Evolutionary conservation across 805 yeast species (phyloP).

Genomic region (Jamesozyma piceae): DNA sequence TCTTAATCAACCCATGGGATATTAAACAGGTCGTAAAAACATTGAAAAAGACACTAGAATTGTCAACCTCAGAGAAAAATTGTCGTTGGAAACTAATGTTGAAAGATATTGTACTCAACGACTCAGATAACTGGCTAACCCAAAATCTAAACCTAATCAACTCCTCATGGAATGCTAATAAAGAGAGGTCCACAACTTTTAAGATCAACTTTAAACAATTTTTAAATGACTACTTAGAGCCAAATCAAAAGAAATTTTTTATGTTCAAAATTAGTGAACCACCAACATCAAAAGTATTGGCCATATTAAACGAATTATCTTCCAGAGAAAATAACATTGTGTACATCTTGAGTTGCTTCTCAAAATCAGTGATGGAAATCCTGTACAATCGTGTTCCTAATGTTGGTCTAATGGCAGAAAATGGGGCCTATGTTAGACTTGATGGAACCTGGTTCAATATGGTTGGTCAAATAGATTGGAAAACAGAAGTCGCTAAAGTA

Average conservation of each 20-base stretch:
- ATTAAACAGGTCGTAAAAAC: slow-evolving; percentile 50
- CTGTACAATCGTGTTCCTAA: slow-evolving; percentile 57
- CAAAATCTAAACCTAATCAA: slow-evolving; percentile 46
- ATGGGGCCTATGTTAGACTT: slow-evolving; percentile 69
- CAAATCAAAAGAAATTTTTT: slow-evolving; percentile 34
- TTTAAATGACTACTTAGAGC: slow-evolving; percentile 20
- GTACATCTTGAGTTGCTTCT: slow-evolving; percentile 60
- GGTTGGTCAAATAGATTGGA: slow-evolving; percentile 42
- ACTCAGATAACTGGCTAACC: slow-evolving; percentile 67
- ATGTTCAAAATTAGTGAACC: slow-evolving; percentile 39
- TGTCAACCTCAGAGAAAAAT: slow-evolving; percentile 47
- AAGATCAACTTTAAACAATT: slow-evolving; percentile 26
- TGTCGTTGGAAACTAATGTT: slow-evolving; percentile 54
- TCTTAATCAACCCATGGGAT: slow-evolving; percentile 89
- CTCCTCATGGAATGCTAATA: slow-evolving; percentile 42
- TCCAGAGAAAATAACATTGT: slow-evolving; percentile 45
- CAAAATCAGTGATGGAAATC: slow-evolving; percentile 54
- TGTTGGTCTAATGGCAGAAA: slow-evolving; percentile 81
- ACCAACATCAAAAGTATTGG: slow-evolving; percentile 52
- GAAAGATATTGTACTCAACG: slow-evolving; percentile 50
- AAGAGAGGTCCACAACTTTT: slow-evolving; percentile 30
- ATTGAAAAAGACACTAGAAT: slow-evolving; percentile 51
- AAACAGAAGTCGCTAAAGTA: slow-evolving; percentile 28
- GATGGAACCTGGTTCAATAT: slow-evolving; percentile 53
- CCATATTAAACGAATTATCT: slow-evolving; percentile 54